phyloP scores from a whole-genome alignment of 2,329 filamentous ascomycete genomes.

The Fusarium circinatum region DNA sequence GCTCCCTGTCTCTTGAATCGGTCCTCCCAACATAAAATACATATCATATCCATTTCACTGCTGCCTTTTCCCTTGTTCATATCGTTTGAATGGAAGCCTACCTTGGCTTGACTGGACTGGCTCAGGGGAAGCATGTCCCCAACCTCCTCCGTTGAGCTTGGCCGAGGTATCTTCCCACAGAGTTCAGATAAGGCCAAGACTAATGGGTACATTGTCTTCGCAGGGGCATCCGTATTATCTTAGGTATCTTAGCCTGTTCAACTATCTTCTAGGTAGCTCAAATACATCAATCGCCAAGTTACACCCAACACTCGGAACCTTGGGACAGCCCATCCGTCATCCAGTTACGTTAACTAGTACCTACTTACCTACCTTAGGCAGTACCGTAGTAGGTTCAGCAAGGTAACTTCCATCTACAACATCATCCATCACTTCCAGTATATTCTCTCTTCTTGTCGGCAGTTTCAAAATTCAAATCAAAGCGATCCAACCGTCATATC shows the following conservation, averaged over 20 bases:
- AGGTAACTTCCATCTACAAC: conserved; percentile 10
- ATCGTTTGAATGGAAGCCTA: neutral
- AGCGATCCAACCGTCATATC: neutral
- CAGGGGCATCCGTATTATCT: neutral
- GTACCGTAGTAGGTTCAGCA: neutral
- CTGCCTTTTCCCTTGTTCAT: neutral
- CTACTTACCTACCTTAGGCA: neutral
- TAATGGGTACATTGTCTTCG: neutral
- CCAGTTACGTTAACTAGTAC: neutral
- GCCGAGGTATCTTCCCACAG: neutral
- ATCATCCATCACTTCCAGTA: conserved; percentile 9
- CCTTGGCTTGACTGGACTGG: neutral
- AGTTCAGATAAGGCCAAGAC: conserved; percentile 1
- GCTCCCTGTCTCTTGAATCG: neutral
- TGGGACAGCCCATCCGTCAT: conserved; percentile 12
- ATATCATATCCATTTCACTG: neutral
- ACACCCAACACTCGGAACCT: conserved; percentile 11
- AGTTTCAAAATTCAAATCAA: neutral
- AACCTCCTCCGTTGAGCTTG: conserved; percentile 6
- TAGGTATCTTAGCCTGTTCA: neutral
- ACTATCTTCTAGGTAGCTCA: conserved; percentile 6
- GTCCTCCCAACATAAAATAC: neutral
- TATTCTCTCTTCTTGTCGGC: neutral
- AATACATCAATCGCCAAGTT: conserved; percentile 7
- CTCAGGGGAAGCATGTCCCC: conserved; percentile 25